A percentile compares a stretch with the other conserved stretches of the same genome.
phyloP scores from a whole-genome alignment of 768 basidiomycete genomes.

The Macrolepiota fuliginosa region DNA sequence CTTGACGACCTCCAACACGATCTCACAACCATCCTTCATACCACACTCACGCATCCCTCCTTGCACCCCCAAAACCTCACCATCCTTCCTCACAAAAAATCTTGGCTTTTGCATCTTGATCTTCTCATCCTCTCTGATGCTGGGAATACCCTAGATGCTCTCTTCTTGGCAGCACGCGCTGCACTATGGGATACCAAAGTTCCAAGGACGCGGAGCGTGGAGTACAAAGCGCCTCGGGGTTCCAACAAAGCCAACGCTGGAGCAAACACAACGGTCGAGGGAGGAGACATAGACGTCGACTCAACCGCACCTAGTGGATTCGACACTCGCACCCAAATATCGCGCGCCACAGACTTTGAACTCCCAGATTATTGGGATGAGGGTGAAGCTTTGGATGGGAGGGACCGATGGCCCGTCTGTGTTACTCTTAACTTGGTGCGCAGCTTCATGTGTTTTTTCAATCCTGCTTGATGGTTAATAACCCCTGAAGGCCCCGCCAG shows the following conservation, averaged over 20 bases:
- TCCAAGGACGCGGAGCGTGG: constrained; percentile 67
- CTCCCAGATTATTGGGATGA: constrained; percentile 87
- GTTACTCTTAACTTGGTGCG: constrained; percentile 76
- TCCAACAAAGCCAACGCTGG: neutral
- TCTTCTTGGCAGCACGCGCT: constrained; percentile 77
- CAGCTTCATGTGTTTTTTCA: constrained; percentile 15
- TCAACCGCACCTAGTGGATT: constrained; percentile 49
- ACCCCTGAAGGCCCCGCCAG: constrained; percentile 44
- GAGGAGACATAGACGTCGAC: constrained; percentile 59
- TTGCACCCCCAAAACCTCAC: constrained; percentile 64
- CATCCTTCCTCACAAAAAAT: constrained; percentile 58
- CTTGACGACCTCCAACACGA: constrained; percentile 80
- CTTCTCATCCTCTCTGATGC: constrained; percentile 70
- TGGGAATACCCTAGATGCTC: constrained; percentile 74
- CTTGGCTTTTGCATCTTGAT: constrained; percentile 78
- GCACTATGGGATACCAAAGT: constrained; percentile 83
- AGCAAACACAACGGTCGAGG: constrained; percentile 10
- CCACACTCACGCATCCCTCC: constrained; percentile 64
- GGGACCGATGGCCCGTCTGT: constrained; percentile 71
- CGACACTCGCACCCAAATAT: constrained; percentile 46
- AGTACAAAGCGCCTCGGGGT: constrained; percentile 52
- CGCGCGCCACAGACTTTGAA: constrained; percentile 75
- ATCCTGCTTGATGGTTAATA: neutral
- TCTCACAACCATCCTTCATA: constrained; percentile 58
- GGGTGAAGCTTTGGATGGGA: constrained; percentile 61